These are phyloP conservation scores for Prunella vulgaris DNA, from an alignment of 257 asterid species.

Conservation along the genomic window DNA sequence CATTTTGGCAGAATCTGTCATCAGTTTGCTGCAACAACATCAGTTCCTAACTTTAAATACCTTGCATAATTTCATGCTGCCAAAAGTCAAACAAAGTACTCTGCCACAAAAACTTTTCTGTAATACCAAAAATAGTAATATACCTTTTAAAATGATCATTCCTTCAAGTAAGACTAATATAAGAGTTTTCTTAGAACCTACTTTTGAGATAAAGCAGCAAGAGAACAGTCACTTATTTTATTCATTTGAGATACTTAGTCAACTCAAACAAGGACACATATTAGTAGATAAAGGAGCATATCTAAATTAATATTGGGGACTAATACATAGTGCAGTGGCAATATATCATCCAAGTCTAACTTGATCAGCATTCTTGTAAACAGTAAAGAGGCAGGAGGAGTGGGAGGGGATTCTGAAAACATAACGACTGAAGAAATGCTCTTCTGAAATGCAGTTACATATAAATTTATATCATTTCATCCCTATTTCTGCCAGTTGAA, in stretches of 20 bases:
- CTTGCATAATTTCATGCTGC: not conserved
- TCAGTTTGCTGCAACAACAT: not conserved
- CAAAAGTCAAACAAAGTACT: not conserved
- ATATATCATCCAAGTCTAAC: not conserved
- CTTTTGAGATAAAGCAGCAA: slow-evolving; percentile 13
- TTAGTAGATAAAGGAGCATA: not conserved
- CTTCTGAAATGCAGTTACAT: slow-evolving; percentile 1
- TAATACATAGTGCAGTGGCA: not conserved
- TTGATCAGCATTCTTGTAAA: not conserved
- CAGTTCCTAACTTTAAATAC: not conserved
- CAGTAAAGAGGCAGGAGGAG: not conserved
- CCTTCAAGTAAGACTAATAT: not conserved
- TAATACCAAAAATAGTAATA: slow-evolving; percentile 4
- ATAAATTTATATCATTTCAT: slow-evolving; percentile 6
- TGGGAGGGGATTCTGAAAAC: not conserved
- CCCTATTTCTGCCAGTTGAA: slow-evolving; percentile 4
- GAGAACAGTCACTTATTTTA: not conserved
- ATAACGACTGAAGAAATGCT: slow-evolving; percentile 8
- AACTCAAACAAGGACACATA: slow-evolving; percentile 14
- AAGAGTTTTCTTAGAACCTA: slow-evolving; percentile 7
- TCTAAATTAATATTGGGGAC: not conserved
- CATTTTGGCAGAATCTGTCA: not conserved
- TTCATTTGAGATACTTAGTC: not conserved
- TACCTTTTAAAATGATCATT: not conserved
- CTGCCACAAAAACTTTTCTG: slow-evolving; percentile 11